phyloP scores from a whole-genome alignment of 495 filamentous ascomycete genomes.

The Thozetella sp. region DNA sequence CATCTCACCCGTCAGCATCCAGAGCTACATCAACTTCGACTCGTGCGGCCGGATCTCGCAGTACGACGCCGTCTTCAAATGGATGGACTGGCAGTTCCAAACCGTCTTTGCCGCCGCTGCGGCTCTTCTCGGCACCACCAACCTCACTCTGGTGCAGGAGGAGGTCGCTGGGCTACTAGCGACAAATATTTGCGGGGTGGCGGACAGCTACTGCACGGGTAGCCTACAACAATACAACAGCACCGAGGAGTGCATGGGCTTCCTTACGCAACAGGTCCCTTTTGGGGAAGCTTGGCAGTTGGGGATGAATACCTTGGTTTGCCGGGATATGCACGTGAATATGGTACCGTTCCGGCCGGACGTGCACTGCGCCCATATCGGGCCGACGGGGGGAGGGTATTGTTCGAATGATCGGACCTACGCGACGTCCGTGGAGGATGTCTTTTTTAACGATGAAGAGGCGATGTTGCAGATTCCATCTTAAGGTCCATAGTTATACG shows the following conservation, averaged over 20 bases:
- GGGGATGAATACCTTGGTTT: background rate
- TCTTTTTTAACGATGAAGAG: background rate
- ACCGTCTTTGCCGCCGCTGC: background rate
- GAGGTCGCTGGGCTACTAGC: background rate
- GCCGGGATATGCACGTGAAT: background rate
- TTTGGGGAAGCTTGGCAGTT: background rate
- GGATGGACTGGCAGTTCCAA: background rate
- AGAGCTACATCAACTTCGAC: background rate
- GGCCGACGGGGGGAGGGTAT: background rate
- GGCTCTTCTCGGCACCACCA: background rate
- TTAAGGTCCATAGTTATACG: background rate
- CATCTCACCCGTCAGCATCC: background rate
- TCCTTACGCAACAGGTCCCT: background rate
- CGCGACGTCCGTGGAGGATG: background rate
- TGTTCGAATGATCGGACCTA: background rate
- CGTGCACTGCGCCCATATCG: background rate
- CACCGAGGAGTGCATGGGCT: background rate
- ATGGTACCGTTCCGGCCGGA: background rate
- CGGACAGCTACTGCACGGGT: background rate
- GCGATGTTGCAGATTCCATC: background rate
- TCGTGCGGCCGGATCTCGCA: background rate
- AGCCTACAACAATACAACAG: background rate
- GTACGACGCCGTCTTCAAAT: background rate
- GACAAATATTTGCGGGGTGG: background rate
- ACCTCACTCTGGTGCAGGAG: background rate